Evolutionary conservation across 2,329 filamentous ascomycete genomes (phyloP).

Genomic region (Aspergillus hiratsukae): DNA sequence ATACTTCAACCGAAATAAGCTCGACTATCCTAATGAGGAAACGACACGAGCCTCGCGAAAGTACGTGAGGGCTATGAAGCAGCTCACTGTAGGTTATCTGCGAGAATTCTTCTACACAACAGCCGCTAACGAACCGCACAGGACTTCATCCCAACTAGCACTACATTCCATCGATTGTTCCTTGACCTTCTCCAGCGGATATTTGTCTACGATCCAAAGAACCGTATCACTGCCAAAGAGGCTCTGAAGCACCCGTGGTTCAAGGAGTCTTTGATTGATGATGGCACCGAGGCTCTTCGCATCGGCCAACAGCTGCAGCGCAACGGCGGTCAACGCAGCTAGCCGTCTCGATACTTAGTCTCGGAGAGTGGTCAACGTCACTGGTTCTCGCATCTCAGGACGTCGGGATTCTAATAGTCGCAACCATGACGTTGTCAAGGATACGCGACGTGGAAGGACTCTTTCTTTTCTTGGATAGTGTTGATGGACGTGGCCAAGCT

Average conservation of each 20-base stretch:
- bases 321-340: slow-evolving; percentile 17
- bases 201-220: slow-evolving; percentile 64
- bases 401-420: background rate
- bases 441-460: slow-evolving; percentile 14
- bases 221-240: slow-evolving; percentile 60
- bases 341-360: background rate
- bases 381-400: background rate
- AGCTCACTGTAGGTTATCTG: slow-evolving; percentile 47
- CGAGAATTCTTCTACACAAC: background rate
- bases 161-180: slow-evolving; percentile 58
- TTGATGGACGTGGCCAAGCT: slow-evolving; percentile 5
- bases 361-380: background rate
- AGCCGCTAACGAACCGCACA: slow-evolving; percentile 32
- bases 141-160: slow-evolving; percentile 60
- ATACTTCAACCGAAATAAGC: slow-evolving; percentile 53
- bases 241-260: slow-evolving; percentile 65
- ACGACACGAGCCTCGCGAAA: slow-evolving; percentile 61
- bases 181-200: slow-evolving; percentile 59
- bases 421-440: background rate
- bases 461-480: slow-evolving; percentile 20
- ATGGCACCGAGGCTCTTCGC: slow-evolving; percentile 60
- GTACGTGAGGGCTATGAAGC: slow-evolving; percentile 66
- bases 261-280: slow-evolving; percentile 59
- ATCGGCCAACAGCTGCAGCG: slow-evolving; percentile 47
- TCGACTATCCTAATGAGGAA: slow-evolving; percentile 61